Evolutionary conservation across 108 stramenopile species (phyloP).

Genomic region (Cyclotella choctawhatcheeana): DNA sequence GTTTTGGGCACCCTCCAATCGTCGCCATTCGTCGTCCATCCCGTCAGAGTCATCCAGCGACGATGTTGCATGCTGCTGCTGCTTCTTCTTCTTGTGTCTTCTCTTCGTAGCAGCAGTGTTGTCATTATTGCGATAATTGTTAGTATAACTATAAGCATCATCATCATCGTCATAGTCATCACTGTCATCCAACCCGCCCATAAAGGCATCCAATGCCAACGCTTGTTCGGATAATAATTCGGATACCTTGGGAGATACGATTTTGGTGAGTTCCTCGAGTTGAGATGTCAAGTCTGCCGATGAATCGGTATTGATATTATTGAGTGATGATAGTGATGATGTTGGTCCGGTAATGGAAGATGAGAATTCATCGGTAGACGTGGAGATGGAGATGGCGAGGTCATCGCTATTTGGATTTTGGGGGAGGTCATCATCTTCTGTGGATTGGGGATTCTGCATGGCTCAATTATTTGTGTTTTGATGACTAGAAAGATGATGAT

Average conservation of each 20-base stretch:
- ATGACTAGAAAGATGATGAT: too few relatives aligned
- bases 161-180: not conserved
- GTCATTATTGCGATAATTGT: slow-evolving; percentile 15
- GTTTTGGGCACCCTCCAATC: slow-evolving; percentile 34
- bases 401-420: too few relatives aligned
- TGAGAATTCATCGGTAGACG: too few relatives aligned
- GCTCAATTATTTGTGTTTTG: too few relatives aligned
- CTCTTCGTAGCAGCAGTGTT: not conserved
- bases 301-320: not conserved
- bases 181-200: slow-evolving; percentile 26
- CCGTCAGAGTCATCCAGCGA: slow-evolving; percentile 32
- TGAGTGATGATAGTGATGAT: not conserved
- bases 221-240: slow-evolving; percentile 54
- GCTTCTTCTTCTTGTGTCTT: slow-evolving; percentile 14
- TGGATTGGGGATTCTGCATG: too few relatives aligned
- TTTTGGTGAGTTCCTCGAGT: slow-evolving; percentile 33
- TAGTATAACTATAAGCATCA: too few relatives aligned
- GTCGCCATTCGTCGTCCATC: slow-evolving; percentile 42
- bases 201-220: slow-evolving; percentile 38
- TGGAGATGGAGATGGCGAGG: too few relatives aligned
- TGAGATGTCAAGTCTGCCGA: slow-evolving; percentile 22
- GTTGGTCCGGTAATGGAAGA: not conserved
- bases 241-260: slow-evolving; percentile 51
- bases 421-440: too few relatives aligned
- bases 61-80: too few relatives aligned